Evolutionary conservation across 1,139 yeast species (phyloP).

Genomic region (Yamadazyma buinensis): DNA sequence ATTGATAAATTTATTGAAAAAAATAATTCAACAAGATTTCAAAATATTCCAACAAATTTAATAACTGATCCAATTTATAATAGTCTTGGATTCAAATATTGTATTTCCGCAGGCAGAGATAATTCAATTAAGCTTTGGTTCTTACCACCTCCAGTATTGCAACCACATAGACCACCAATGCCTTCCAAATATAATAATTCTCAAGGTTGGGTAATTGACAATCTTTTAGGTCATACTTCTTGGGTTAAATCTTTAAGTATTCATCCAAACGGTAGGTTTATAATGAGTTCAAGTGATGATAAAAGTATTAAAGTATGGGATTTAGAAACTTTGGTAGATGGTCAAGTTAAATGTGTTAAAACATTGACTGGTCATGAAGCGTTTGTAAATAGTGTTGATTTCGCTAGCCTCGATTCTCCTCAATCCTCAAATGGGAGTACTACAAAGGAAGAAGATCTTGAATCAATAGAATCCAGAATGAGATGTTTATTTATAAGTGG

Average conservation of each 20-base stretch:
- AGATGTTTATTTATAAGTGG: slow-evolving; percentile 58
- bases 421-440: too few species aligned
- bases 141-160: slow-evolving; percentile 55
- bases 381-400: slow-evolving; percentile 56
- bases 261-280: slow-evolving; percentile 73
- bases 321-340: slow-evolving; percentile 39
- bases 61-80: slow-evolving; percentile 26
- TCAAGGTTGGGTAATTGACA: slow-evolving; percentile 56
- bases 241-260: slow-evolving; percentile 75
- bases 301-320: slow-evolving; percentile 80
- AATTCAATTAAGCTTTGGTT: slow-evolving; percentile 75
- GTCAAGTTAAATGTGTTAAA: slow-evolving; percentile 44
- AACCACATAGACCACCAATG: slow-evolving; percentile 53
- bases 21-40: slow-evolving; percentile 27
- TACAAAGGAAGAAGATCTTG: slow-evolving; percentile 15
- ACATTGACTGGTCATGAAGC: slow-evolving; percentile 64
- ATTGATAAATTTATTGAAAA: slow-evolving; percentile 47
- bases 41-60: slow-evolving; percentile 32
- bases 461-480: slow-evolving; percentile 39
- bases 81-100: slow-evolving; percentile 54
- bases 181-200: slow-evolving; percentile 52
- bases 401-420: slow-evolving; percentile 46
- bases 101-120: slow-evolving; percentile 82
- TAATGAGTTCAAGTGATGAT: slow-evolving; percentile 80
- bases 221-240: slow-evolving; percentile 70